Evolutionary conservation across 768 basidiomycete genomes (phyloP).

Genomic region (Amanita rubescens): DNA sequence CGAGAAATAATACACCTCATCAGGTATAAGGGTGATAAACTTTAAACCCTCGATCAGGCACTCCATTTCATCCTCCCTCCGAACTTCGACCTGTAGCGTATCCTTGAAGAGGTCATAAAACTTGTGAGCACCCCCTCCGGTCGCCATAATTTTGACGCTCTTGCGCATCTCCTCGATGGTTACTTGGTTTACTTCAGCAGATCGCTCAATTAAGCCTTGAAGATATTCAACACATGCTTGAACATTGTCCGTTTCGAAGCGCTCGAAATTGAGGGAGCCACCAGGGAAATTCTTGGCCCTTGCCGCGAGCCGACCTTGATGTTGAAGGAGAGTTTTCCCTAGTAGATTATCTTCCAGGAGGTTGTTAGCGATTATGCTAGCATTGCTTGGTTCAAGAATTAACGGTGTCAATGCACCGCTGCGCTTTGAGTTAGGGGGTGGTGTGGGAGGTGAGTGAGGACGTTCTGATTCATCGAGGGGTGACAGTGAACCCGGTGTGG

Average conservation of each 20-base stretch:
- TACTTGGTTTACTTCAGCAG: slow-evolving; percentile 80
- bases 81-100: slow-evolving; percentile 77
- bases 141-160: slow-evolving; percentile 95
- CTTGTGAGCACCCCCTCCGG: slow-evolving; percentile 93
- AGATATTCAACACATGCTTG: slow-evolving; percentile 82
- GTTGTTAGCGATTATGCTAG: slow-evolving; percentile 26
- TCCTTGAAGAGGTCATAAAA: slow-evolving; percentile 79
- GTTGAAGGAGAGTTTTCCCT: slow-evolving; percentile 60
- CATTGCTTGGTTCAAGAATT: slow-evolving; percentile 47
- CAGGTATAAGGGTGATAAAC: slow-evolving; percentile 92
- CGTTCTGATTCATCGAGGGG: slow-evolving; percentile 27
- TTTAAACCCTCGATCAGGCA: slow-evolving; percentile 94
- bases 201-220: slow-evolving; percentile 76
- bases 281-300: slow-evolving; percentile 68
- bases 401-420: slow-evolving; percentile 82
- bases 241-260: slow-evolving; percentile 91
- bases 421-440: slow-evolving; percentile 30
- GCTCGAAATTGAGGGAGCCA: slow-evolving; percentile 94
- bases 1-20: slow-evolving; percentile 98
- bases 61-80: slow-evolving; percentile 97
- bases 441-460: slow-evolving; percentile 23
- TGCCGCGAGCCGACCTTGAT: slow-evolving; percentile 33
- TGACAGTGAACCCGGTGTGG: slow-evolving; percentile 37
- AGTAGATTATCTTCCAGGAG: slow-evolving; percentile 35
- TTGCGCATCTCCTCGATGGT: slow-evolving; percentile 85